Base-by-base conservation (phyloP, 192 early-diverging fungal species). In the Coemansia sp. region DNA sequence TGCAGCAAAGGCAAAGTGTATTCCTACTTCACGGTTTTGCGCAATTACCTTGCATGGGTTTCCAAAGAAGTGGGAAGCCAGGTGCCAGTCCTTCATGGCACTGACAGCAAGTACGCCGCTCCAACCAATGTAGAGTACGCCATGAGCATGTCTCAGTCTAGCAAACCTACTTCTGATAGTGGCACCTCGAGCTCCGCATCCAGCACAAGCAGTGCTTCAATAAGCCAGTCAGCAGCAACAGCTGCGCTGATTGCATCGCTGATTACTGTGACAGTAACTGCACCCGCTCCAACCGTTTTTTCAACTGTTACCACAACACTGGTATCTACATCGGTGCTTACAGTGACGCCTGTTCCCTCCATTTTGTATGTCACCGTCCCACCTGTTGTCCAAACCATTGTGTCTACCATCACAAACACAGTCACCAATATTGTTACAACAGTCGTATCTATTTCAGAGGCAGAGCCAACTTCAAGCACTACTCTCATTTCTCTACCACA, bases 31-130 rank as follows among this genome's bases (percentile, higher is more conserved):
- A 53, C 26, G 13, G 16, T 53, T 53, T 53, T 53, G 50, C 50
- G 50, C 50, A 53, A 53, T 31, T 53, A 53, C 31, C 21, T 53
- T 14, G 50, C 50, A 6, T 53, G 50, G 50, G 50, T 53, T 14
- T 14, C 50, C 3, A 26, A 23, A 13, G 50, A 53, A 26, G 50
- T 53, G 1, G 24, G 24, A 5, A 11, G 26, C 50, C 23, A 10
- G 31, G 50, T 53, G 26, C 26, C 50, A 31, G 50, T 53, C 8
- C 23, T 53, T 53, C 50, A 53, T 53, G 50, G 50, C 3, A 13
- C 50, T 3, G 50, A 53, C 50, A 53, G 26, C 50, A 53, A 28
- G 26, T 53, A 53, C 18, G 13, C 50, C 13, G 24, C 50, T 24
- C 50, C 26, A 11, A 31, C 50, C 24, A 53, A 53, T 53, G 23